Base-by-base conservation (phyloP, 2,329 filamentous ascomycete species). In the Ilyonectria destructans region DNA sequence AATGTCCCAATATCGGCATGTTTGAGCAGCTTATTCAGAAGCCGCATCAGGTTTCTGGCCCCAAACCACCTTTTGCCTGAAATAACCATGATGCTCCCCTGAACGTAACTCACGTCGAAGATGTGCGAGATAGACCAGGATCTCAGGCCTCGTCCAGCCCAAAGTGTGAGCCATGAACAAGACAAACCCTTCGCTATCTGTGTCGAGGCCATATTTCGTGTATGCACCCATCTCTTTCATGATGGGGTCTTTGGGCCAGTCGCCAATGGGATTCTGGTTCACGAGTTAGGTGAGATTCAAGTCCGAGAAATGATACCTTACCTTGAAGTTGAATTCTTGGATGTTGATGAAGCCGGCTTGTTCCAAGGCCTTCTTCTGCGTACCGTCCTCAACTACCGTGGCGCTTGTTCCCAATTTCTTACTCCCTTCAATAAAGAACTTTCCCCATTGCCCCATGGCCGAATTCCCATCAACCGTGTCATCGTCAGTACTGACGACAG, bases 111-210 rank as follows among this genome's bases (percentile, higher is more conserved):
- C 80, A 5, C 77, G 76, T 45, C 77, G 77, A 3, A 82, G 74
- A 19, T 81, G 76, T 0, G 75, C 77, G 7, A 81, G 69, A 17
- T 81, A 82, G 7, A 77, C 72, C 5, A 77, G 61, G 0, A 82
- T 78, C 49, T 83, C 78, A 0, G 76, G 70, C n/a, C 72, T 74
- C 0, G 70, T 73, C 82, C 82, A 83, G 0, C 80, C 79, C 17
- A 82, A 77, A 31, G 81, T 77, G 19, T 75, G 68, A 2, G 77
- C 78, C 69, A 83, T 78, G 52, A 79, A 82, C 15, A 80, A 29
- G 2, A 79, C 65, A 8, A 75, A 77, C 6, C 81, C 81, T 60
- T 82, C 80, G 19, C 78, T 77, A 19, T 83, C 81, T 5, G 78
- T 78, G 23, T 80, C 77, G 0, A 82, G 74, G 5, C 80, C 79